Evolutionary conservation across 306 rosid species (phyloP).

Genomic region (Adenanthera pavonina): DNA sequence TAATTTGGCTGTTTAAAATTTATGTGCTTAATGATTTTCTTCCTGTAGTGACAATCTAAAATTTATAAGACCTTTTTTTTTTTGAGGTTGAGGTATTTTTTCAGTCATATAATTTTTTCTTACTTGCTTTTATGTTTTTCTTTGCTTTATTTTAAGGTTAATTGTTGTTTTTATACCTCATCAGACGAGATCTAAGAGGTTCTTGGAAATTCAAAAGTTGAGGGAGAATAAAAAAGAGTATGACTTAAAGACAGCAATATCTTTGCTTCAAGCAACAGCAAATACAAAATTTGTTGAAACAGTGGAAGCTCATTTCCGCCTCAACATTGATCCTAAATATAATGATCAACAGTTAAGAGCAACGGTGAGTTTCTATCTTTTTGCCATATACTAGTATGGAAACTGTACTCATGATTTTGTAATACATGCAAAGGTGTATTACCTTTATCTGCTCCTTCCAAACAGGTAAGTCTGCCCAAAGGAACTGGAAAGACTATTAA

Average conservation of each 20-base stretch:
- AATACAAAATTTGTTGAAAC: constrained; percentile 83
- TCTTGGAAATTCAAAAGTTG: constrained; percentile 91
- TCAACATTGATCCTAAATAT: constrained; percentile 95
- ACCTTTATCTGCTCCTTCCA: constrained; percentile 29
- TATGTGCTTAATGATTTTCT: constrained; percentile 11
- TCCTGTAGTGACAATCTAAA: background rate
- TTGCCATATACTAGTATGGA: constrained; percentile 28
- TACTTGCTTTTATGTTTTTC: background rate
- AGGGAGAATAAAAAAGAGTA: constrained; percentile 88
- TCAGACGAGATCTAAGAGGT: constrained; percentile 89
- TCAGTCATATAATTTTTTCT: constrained; percentile 15
- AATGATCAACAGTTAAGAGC: constrained; percentile 98
- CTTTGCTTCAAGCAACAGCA: constrained; percentile 75
- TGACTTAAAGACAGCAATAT: constrained; percentile 73
- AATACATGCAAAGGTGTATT: constrained; percentile 9
- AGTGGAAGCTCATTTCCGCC: constrained; percentile 98
- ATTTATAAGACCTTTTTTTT: background rate
- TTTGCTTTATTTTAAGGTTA: constrained; percentile 1
- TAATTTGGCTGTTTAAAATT: background rate
- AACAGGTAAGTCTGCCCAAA: constrained; percentile 91
- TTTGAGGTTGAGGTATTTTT: background rate
- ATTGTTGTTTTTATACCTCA: constrained; percentile 39
- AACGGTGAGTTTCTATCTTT: constrained; percentile 70
- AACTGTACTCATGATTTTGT: constrained; percentile 16
- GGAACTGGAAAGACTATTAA: constrained; percentile 94